Base-by-base conservation (phyloP, 2,329 filamentous ascomycete species). In the Aureobasidium sp. region DNA sequence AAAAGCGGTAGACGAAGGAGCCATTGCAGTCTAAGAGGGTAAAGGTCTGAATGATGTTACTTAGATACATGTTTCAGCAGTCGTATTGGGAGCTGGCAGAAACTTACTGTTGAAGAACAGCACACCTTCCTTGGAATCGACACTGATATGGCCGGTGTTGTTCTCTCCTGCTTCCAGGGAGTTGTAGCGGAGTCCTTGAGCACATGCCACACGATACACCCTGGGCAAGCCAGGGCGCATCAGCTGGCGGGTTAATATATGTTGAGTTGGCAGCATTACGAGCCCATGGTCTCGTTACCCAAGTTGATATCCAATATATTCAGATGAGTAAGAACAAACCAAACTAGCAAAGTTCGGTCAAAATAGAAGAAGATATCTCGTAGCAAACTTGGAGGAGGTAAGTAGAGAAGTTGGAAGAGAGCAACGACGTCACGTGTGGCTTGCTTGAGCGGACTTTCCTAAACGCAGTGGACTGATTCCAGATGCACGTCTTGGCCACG, bases 31-130 rank as follows among this genome's bases (percentile, higher is more conserved):
- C 85, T 89, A 32, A 94, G 79, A 0, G 93, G 93, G 64, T 95
- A 95, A 54, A 97, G 82, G 74, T 94, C 89, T 92, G 57, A 7
- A 27, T 25, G 29, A 7, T 50, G 2, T 42, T 16, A 10, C 45
- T 32, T 14, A 58, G 54, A 39, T 13, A 5, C 16, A 30, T 30
- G 25, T 13, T 27, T n/a, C 21, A 16, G 7, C 6, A 2, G 7
- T 6, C 2, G 5, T 2, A n/a, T 29, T 6, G 37, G 37, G 11
- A 32, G n/a, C 13, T 14, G 13, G 10, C 9, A 49, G n/a, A 39
- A 39, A 70, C 85, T 71, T 75, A 92, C 89, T 96, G 72, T 96
- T 91, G 69, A 97, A 87, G 77, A 95, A 99, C 7, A 97, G 74
- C 49, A 97, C 86, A 0, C 88, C 87, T 76, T 97, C 90, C 67